phyloP scores from a whole-genome alignment of 2,329 filamentous ascomycete genomes.

The Nemania sp. region DNA sequence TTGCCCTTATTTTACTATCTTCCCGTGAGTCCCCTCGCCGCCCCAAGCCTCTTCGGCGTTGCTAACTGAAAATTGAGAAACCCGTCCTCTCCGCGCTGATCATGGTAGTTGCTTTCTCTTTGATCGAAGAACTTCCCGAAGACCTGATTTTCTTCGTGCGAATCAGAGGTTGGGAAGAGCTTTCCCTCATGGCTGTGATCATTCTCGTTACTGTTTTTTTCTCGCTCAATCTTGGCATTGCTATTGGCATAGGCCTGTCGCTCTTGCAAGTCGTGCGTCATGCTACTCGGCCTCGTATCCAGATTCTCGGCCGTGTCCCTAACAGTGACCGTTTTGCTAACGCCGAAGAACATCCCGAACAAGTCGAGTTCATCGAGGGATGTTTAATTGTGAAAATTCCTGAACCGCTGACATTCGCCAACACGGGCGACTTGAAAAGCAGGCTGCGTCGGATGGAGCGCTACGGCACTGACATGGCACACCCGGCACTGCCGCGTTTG shows the following conservation, averaged over 20 bases:
- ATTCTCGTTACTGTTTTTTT: constrained; percentile 93
- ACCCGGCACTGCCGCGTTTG: constrained; percentile 83
- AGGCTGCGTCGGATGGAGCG: constrained; percentile 82
- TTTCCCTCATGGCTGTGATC: constrained; percentile 86
- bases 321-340: constrained; percentile 86
- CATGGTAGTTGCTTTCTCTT: constrained; percentile 88
- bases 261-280: constrained; percentile 88
- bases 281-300: constrained; percentile 88
- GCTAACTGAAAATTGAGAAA: constrained; percentile 63
- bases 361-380: constrained; percentile 86
- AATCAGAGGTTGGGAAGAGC: constrained; percentile 84
- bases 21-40: constrained; percentile 65
- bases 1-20: constrained; percentile 94
- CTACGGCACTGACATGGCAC: constrained; percentile 83
- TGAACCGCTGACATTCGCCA: constrained; percentile 94
- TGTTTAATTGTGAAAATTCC: constrained; percentile 97
- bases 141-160: constrained; percentile 88
- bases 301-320: constrained; percentile 89
- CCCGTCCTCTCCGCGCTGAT: constrained; percentile 93
- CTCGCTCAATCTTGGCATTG: constrained; percentile 90
- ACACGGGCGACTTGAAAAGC: constrained; percentile 89
- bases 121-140: constrained; percentile 93
- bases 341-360: constrained; percentile 72
- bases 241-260: constrained; percentile 89
- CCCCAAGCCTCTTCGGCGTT: neutral